A percentile compares a stretch with the other conserved stretches of the same genome.
Conservation (phyloP, 495 filamentous ascomycete genomes). For the Hyaloscypha bicolor region DNA sequence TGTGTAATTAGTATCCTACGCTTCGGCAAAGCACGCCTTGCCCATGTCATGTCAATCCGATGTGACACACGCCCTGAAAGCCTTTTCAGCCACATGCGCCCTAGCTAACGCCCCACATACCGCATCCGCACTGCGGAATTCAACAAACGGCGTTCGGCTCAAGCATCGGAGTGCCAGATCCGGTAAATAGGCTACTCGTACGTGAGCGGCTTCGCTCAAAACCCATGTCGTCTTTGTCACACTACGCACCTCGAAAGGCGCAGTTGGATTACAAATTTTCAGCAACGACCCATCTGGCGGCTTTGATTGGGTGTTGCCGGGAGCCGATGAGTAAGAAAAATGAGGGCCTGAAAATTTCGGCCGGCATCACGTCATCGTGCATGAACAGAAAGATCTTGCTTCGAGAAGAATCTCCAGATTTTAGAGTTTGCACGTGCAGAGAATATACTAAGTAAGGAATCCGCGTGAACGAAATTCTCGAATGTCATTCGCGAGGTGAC, state of each 20-base stretch:
- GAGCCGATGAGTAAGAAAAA: not conserved
- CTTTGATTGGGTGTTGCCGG: not conserved
- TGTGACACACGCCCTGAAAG: not conserved
- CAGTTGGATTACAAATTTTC: not conserved
- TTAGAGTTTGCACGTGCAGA: not conserved
- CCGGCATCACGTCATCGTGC: not conserved
- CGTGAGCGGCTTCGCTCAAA: too few relatives aligned
- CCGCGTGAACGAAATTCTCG: not conserved
- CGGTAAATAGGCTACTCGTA: too few relatives aligned
- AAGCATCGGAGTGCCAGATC: not conserved
- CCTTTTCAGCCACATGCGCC: constrained; percentile 1
- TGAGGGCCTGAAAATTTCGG: not conserved
- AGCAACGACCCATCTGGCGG: not conserved
- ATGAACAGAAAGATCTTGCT: not conserved
- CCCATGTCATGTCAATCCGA: not conserved
- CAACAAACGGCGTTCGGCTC: not conserved
- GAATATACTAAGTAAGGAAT: not conserved
- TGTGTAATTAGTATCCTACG: not conserved
- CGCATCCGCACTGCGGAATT: not conserved
- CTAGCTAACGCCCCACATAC: not conserved
- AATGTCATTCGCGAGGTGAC: not conserved
- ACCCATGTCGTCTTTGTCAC: not conserved
- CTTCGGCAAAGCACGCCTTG: not conserved
- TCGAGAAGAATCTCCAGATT: not conserved
- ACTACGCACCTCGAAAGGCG: not conserved